Evolutionary conservation across 257 asterid genomes (phyloP), one percentile per base, ranked within the genome.

Genomic region (Solanum bulbocastanum): DNA sequence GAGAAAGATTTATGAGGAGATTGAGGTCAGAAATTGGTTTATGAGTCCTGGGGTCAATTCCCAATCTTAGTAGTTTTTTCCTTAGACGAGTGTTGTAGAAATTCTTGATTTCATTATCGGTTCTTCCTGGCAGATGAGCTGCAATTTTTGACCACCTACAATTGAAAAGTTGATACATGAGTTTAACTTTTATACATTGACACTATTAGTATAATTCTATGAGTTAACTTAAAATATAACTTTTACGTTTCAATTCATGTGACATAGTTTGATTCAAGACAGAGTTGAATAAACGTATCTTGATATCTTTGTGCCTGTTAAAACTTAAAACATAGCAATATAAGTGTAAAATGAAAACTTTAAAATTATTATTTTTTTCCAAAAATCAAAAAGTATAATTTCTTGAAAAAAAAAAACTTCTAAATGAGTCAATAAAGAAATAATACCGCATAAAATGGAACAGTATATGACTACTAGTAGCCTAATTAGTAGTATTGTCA

Each of bases 101-200:
- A 27, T 94, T 94, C 90, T 94, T 93, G 92, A 94, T 92, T 74
- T 94, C 98, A 27, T 94, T 94, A 69, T 94, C 98, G 1, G 98
- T 93, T 72, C 98, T 88, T 33, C 94, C 94, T 0, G 96, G 96
- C 30, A 94, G 95, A 69, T 72, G 92, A 60, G 89, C 84, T 32
- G 98, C 98, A 74, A 94, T 94, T 75, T 82, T 90, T 30, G 96
- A 91, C 98, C 98, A 94, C 92, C 98, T 94, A 72, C 86, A 75
- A 37, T 11, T 75, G 3, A 22, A 35, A 52, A 12, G 27, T 73
- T 52, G 44, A 32, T 27, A 13, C 13, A n/a, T 36, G 32, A 72
- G 27, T 16, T 33, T 1, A 71, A 32, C 25, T 33, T 32, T 16
- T 18, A 8, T 32, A 33, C 3, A 71, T 8, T 8, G 25, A 71